phyloP scores from a whole-genome alignment of 2,329 filamentous ascomycete genomes.

The Chlorencoelia australis region DNA sequence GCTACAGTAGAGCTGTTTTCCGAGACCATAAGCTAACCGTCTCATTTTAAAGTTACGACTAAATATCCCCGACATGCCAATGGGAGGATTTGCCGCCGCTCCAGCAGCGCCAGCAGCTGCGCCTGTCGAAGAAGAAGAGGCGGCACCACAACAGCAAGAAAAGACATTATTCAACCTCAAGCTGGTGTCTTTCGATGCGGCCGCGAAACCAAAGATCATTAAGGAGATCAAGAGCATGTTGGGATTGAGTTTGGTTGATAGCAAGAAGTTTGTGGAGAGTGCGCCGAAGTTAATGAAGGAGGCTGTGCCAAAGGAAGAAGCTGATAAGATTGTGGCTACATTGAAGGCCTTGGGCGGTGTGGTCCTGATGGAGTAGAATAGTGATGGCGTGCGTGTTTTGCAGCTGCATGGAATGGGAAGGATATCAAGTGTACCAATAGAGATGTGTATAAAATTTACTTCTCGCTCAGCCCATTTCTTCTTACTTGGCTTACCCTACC shows the following conservation, averaged over 20 bases:
- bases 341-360: slow-evolving; percentile 90
- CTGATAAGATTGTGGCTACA: slow-evolving; percentile 93
- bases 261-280: slow-evolving; percentile 99
- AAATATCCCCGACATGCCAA: slow-evolving; percentile 95
- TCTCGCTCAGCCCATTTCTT: slow-evolving; percentile 13
- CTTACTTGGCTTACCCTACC: no score
- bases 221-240: slow-evolving; percentile 98
- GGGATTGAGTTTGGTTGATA: slow-evolving; percentile 91
- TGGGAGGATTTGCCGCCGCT: slow-evolving; percentile 78
- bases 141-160: slow-evolving; percentile 82
- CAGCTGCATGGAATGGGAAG: slow-evolving; percentile 13
- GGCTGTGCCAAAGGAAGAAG: slow-evolving; percentile 95
- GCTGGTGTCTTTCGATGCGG: slow-evolving; percentile 79
- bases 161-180: slow-evolving; percentile 97
- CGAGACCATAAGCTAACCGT: slow-evolving; percentile 13
- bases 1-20: no score
- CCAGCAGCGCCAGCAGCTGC: slow-evolving; percentile 47
- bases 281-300: slow-evolving; percentile 99
- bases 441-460: slow-evolving; percentile 28
- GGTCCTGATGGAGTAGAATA: slow-evolving; percentile 81
- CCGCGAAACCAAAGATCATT: slow-evolving; percentile 95
- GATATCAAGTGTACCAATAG: slow-evolving; percentile 24
- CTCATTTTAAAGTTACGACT: slow-evolving; percentile 58
- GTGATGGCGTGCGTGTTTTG: slow-evolving; percentile 10
- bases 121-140: slow-evolving; percentile 72